Percentiles rank a stretch among this genome's conserved stretches.
Conservation (phyloP, 805 yeast genomes). For the Barnettozyma populi region DNA sequence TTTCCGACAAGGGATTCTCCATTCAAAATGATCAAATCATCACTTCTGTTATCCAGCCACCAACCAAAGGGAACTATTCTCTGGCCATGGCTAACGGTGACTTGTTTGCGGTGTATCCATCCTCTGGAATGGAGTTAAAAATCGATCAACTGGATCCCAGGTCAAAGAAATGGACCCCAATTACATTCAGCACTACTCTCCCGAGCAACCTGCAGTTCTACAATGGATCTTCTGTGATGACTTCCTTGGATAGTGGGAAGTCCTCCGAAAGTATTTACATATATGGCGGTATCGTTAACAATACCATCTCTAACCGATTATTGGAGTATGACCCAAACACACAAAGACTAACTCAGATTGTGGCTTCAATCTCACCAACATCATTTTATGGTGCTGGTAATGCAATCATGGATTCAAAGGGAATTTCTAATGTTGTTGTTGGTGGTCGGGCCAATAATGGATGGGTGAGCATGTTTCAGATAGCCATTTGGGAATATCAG, state of each 20-base stretch:
- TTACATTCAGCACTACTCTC: slow-evolving; percentile 16
- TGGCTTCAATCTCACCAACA: slow-evolving; percentile 49
- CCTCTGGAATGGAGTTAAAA: slow-evolving; percentile 2
- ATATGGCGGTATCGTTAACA: slow-evolving; percentile 43
- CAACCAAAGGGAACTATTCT: slow-evolving; percentile 18
- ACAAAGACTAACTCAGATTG: slow-evolving; percentile 32
- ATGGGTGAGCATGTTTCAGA: slow-evolving; percentile 69
- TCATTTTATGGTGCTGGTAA: slow-evolving; percentile 49
- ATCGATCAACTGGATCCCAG: slow-evolving; percentile 11
- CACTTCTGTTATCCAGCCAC: slow-evolving; percentile 9
- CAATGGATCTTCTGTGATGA: slow-evolving; percentile 35
- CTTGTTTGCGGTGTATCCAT: slow-evolving; percentile 19
- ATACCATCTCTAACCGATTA: slow-evolving; percentile 35
- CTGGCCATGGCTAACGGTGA: slow-evolving; percentile 19
- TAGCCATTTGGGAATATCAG: slow-evolving; percentile 65
- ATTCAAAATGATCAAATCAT: slow-evolving; percentile 2
- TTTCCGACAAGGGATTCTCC: not conserved
- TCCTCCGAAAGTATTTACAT: slow-evolving; percentile 38
- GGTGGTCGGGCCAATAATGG: slow-evolving; percentile 63
- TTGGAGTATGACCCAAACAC: slow-evolving; percentile 37
- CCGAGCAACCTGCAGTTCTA: slow-evolving; percentile 8
- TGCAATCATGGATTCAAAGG: slow-evolving; percentile 32
- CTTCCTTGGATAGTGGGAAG: slow-evolving; percentile 30
- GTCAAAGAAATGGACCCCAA: slow-evolving; percentile 11
- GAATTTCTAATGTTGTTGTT: slow-evolving; percentile 45